These are phyloP conservation scores for Centrapalus pauciflorus DNA, from an alignment of 129 eudicot species.

Conservation along the genomic window DNA sequence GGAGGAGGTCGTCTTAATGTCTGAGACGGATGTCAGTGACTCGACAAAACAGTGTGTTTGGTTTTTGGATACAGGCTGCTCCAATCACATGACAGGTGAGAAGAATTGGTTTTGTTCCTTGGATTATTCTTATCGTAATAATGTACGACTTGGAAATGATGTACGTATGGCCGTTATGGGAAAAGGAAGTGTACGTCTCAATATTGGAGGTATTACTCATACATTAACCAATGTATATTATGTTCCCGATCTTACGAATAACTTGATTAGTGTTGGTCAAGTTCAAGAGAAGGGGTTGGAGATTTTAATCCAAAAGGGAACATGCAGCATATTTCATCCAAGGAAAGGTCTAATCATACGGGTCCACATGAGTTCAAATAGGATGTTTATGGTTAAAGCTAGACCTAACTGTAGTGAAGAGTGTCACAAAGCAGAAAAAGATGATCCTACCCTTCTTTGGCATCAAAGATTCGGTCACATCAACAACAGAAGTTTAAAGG, in stretches of 20 bases:
- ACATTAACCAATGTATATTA: slow-evolving; percentile 11
- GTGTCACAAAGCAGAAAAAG: not conserved
- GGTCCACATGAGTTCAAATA: not conserved
- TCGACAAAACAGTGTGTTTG: not conserved
- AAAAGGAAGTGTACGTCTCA: not conserved
- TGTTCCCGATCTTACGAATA: not conserved
- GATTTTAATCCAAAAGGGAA: not conserved
- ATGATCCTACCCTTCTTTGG: not conserved
- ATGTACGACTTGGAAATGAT: slow-evolving; percentile 10
- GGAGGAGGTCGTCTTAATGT: slow-evolving; percentile 13
- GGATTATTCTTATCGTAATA: not conserved
- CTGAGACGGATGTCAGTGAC: not conserved
- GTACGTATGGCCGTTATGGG: slow-evolving; percentile 9
- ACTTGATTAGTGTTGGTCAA: slow-evolving; percentile 6
- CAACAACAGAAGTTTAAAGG: not conserved
- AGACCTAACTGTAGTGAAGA: not conserved
- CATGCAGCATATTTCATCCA: not conserved
- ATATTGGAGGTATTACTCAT: not conserved
- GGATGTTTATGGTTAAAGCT: slow-evolving; percentile 1
- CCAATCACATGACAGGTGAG: slow-evolving; percentile 17
- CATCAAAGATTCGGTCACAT: slow-evolving; percentile 5
- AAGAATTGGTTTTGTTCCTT: not conserved
- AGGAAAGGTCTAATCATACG: not conserved
- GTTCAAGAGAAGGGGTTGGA: not conserved
- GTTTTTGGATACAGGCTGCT: slow-evolving; percentile 8